These are phyloP conservation scores for Taphrina flavorubra DNA, from an alignment of 1,139 yeast species.

Conservation along the genomic window DNA sequence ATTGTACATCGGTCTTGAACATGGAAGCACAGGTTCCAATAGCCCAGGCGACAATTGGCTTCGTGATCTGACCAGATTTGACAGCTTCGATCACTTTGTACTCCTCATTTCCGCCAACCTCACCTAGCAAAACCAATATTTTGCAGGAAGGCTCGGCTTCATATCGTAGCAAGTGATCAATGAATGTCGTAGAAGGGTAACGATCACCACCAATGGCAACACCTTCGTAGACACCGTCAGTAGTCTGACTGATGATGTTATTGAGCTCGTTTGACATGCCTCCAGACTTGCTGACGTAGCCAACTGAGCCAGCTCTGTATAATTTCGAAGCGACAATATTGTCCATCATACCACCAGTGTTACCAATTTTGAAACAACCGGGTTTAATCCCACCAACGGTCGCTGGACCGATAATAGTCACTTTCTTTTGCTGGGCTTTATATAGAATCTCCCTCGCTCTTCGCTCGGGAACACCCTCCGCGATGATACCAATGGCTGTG, in stretches of 20 bases:
- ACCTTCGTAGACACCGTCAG: constrained; percentile 59
- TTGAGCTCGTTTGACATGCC: constrained; percentile 60
- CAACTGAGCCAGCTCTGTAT: constrained; percentile 59
- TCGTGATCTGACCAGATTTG: constrained; percentile 55
- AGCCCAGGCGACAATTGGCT: constrained; percentile 60
- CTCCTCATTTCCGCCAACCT: constrained; percentile 60
- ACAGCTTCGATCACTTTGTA: constrained; percentile 59
- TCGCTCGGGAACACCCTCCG: constrained; percentile 60
- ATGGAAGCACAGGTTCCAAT: constrained; percentile 59
- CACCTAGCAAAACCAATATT: constrained; percentile 57
- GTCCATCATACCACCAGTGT: constrained; percentile 61
- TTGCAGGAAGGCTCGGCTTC: constrained; percentile 58
- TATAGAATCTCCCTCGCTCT: constrained; percentile 58
- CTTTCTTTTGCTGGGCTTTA: constrained; percentile 57
- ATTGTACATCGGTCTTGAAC: constrained; percentile 60
- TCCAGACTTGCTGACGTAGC: constrained; percentile 59
- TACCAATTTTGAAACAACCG: constrained; percentile 59
- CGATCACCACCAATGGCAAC: constrained; percentile 59
- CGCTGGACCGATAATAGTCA: constrained; percentile 59
- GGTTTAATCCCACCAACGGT: constrained; percentile 61
- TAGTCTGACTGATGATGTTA: constrained; percentile 57
- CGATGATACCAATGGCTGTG: constrained; percentile 57
- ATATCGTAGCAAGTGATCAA: constrained; percentile 57
- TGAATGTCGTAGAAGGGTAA: constrained; percentile 59
- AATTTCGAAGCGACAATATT: constrained; percentile 59